A percentile compares a stretch with the other conserved stretches of the same genome.
phyloP scores from a whole-genome alignment of 441 rosid species.

The Mallotus japonicus region DNA sequence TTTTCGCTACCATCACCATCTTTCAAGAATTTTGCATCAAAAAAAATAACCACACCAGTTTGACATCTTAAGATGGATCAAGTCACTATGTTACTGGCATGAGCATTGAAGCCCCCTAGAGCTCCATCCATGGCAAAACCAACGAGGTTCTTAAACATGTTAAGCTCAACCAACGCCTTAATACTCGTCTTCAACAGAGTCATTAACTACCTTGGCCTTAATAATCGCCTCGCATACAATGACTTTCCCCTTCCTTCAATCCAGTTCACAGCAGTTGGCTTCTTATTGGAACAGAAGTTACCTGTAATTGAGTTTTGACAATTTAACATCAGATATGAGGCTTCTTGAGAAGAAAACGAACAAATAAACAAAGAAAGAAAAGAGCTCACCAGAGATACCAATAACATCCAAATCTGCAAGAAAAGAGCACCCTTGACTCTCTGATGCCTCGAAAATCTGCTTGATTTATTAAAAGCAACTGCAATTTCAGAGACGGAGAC shows the following conservation, averaged over 20 bases:
- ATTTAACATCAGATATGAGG: neutral
- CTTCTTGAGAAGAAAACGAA: too few species aligned
- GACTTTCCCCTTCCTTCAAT: conserved; percentile 94
- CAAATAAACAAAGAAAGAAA: neutral
- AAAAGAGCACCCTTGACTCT: too few species aligned
- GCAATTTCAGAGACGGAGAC: conserved; percentile 59
- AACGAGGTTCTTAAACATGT: conserved; percentile 83
- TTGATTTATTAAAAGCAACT: too few species aligned
- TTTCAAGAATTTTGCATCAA: too few species aligned
- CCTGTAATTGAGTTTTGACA: conserved; percentile 32
- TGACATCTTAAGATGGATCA: too few species aligned
- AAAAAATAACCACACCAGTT: too few species aligned
- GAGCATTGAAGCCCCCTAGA: conserved; percentile 94
- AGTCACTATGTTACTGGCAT: conserved; percentile 80
- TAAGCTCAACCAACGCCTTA: conserved; percentile 74
- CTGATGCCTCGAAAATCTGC: too few species aligned
- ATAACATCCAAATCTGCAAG: too few species aligned
- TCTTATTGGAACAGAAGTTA: conserved; percentile 87
- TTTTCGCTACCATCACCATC: too few species aligned
- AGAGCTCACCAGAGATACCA: conserved; percentile 58
- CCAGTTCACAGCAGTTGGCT: conserved; percentile 93
- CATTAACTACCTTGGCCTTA: conserved; percentile 62
- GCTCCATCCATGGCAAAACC: conserved; percentile 92
- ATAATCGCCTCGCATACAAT: conserved; percentile 78
- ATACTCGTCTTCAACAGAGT: conserved; percentile 77